Evolutionary conservation across 495 filamentous ascomycete genomes (phyloP).

Genomic region (Trypethelium eluteriae): DNA sequence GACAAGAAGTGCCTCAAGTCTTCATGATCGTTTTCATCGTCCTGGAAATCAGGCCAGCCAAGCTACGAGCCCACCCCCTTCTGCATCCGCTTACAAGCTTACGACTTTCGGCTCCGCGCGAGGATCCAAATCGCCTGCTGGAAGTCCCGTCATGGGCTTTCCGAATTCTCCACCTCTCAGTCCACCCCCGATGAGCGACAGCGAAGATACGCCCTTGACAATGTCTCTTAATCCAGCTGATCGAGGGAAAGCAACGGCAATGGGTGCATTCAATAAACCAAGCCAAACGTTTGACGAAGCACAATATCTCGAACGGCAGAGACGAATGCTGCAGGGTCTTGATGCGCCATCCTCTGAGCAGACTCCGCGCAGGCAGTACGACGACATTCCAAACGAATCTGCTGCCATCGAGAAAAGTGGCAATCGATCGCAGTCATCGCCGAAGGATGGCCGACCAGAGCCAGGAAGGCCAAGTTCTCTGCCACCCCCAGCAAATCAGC

Average conservation of each 20-base stretch:
- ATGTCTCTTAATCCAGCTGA: slow-evolving; percentile 66
- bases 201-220: slow-evolving; percentile 49
- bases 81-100: slow-evolving; percentile 29
- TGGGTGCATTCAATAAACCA: slow-evolving; percentile 78
- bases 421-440: background rate
- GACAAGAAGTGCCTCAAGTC: slow-evolving; percentile 50
- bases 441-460: background rate
- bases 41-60: slow-evolving; percentile 40
- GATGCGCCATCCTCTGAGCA: background rate
- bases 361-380: too few relatives aligned
- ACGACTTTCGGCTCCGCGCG: slow-evolving; percentile 29
- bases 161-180: slow-evolving; percentile 58
- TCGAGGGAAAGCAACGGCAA: slow-evolving; percentile 74
- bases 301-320: slow-evolving; percentile 72
- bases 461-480: background rate
- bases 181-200: slow-evolving; percentile 63
- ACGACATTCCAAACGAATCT: too few relatives aligned
- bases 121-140: slow-evolving; percentile 26
- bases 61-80: slow-evolving; percentile 47
- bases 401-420: background rate
- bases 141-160: slow-evolving; percentile 41
- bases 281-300: slow-evolving; percentile 69
- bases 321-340: slow-evolving; percentile 37
- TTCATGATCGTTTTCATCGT: slow-evolving; percentile 51
- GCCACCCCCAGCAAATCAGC: background rate